Conservation (phyloP, 202 grass and related monocot species). For the Dendrocalamus latiflorus region DNA sequence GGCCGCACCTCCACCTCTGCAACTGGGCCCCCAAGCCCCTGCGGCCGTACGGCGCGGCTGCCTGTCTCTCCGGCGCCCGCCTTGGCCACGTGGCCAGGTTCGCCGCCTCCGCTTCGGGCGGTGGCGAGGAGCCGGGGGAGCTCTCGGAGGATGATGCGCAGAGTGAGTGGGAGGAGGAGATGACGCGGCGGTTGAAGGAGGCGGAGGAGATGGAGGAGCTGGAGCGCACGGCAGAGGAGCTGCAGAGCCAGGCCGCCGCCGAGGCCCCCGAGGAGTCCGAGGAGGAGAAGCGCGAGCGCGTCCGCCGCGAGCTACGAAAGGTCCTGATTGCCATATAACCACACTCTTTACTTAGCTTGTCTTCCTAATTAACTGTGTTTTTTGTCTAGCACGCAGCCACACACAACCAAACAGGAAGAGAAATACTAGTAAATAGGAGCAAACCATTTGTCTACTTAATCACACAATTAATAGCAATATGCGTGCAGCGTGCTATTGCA, state of each 20-base stretch:
- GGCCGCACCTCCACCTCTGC: conserved; percentile 5
- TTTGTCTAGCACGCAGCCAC: neutral
- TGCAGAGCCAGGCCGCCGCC: conserved; percentile 52
- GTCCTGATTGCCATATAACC: conserved; percentile 23
- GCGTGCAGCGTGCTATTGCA: too few relatives aligned
- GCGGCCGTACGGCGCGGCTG: neutral
- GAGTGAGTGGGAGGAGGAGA: conserved; percentile 56
- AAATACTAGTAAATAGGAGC: neutral
- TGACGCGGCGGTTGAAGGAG: conserved; percentile 58
- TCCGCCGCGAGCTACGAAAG: conserved; percentile 88
- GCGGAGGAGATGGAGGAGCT: conserved; percentile 95
- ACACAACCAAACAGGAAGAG: neutral
- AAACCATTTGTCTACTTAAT: neutral
- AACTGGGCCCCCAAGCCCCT: conserved; percentile 16
- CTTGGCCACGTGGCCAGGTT: conserved; percentile 27
- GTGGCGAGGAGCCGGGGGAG: conserved; percentile 1
- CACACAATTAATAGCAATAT: neutral
- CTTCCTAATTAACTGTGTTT: neutral
- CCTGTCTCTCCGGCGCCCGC: neutral
- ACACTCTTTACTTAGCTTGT: neutral
- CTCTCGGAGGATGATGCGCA: conserved; percentile 28
- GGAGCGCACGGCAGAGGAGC: conserved; percentile 75
- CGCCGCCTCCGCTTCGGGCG: conserved; percentile 35
- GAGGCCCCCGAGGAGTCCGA: conserved; percentile 61
- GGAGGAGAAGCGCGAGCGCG: conserved; percentile 88